Evolutionary conservation across 78 protist species (phyloP).

Genomic region (Anaeramoeba ignava): DNA sequence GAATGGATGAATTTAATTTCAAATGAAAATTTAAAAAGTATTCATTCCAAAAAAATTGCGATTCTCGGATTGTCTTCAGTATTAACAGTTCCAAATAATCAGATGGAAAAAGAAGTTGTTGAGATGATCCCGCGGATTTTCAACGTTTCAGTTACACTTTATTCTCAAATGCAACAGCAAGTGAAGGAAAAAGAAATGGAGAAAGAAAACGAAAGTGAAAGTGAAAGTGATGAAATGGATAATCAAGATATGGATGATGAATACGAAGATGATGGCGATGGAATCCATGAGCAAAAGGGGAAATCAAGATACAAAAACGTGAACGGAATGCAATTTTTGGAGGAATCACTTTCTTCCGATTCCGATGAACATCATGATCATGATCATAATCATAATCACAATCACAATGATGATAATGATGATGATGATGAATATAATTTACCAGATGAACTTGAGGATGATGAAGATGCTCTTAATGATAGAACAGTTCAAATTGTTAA

Average conservation of each 20-base stretch:
- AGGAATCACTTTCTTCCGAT: background rate
- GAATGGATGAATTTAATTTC: too few relatives aligned
- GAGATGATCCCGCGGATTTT: background rate
- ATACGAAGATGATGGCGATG: background rate
- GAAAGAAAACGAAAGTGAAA: background rate
- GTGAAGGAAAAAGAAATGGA: background rate
- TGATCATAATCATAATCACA: too few relatives aligned
- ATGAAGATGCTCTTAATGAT: background rate
- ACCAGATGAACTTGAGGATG: background rate
- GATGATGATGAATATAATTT: background rate
- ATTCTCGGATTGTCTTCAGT: background rate
- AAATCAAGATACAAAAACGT: too few relatives aligned
- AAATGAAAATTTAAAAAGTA: background rate
- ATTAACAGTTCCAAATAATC: background rate
- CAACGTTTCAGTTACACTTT: background rate
- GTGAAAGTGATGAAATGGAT: background rate
- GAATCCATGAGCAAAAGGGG: too few relatives aligned
- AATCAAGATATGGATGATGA: background rate
- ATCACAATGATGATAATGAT: too few relatives aligned
- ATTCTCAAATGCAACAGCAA: background rate
- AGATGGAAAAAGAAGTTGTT: background rate
- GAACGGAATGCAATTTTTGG: too few relatives aligned
- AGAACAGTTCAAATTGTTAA: background rate
- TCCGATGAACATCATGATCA: background rate
- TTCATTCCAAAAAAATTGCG: background rate